Base-by-base conservation (phyloP, 2,329 filamentous ascomycete species). In the Pestalotiopsis sp. region DNA sequence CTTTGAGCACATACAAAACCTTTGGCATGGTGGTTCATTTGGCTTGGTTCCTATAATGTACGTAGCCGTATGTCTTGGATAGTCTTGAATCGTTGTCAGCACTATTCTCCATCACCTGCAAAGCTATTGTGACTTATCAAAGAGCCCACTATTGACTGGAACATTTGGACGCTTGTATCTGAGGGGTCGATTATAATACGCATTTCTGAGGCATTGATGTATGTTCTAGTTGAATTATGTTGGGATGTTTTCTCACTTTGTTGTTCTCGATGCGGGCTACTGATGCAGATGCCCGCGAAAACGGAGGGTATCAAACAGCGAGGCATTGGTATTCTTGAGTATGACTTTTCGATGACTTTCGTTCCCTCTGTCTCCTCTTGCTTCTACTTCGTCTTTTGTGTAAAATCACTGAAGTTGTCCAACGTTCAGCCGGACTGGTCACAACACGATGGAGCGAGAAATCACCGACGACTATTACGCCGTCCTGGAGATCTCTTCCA, bases 391-490 rank as follows among this genome's bases (percentile, higher is more conserved):
- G 14, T n/a, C 45, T 14, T 12, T 52, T 9, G 45, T n/a, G 45
- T 2, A 9, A 3, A 2, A 52, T 9, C 3, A 31, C 41, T 17
- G 1, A 52, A 52, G 2, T 1, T 14, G 17, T n/a, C 5, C 23
- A 23, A 23, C 23, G 23, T 23, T 23, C 23, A 31, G 0, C 27
- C 20, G 11, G 14, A 39, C n/a, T n/a, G 14, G 14, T 27, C 3
- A 17, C 12, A 61, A 7, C 4, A 49, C 45, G 39, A 38, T 20
- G n/a, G 25, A 64, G 20, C 20, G 36, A n/a, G 36, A 45, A n/a
- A 62, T 38, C n/a, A 62, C 59, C 5, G 61, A 64, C 9, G 61
- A 64, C 61, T 49, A 64, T n/a, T 64, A 64, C 31, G 61, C 36
- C 7, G 20, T 49, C 36, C 23, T 64, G 13, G 36, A 49, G 36